Percentiles rank a stretch among this genome's conserved stretches.
Evolutionary conservation across 2,329 filamentous ascomycete species (phyloP).

Genomic region (Verticillium longisporum): DNA sequence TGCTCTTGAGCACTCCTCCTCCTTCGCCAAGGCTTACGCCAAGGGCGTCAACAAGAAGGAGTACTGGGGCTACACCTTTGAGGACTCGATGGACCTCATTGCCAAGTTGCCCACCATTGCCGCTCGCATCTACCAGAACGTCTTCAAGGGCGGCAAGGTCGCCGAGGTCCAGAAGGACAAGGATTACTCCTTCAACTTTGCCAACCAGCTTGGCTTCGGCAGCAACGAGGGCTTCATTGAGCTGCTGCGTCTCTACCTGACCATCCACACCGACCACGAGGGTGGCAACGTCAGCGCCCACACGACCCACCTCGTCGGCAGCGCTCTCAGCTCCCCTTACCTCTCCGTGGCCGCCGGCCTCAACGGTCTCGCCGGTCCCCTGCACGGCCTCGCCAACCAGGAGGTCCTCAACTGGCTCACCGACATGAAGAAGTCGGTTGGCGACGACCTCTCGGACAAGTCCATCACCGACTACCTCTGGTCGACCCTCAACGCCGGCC

Average conservation of each 20-base stretch:
- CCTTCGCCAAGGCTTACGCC: constrained; percentile 97
- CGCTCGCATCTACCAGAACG: constrained; percentile 98
- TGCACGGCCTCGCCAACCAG: constrained; percentile 99
- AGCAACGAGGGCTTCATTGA: constrained; percentile 96
- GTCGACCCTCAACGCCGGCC: constrained; percentile 90
- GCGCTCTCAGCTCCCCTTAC: constrained; percentile 93
- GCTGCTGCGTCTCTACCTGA: constrained; percentile 97
- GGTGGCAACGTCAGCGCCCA: constrained; percentile 98
- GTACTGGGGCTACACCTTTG: constrained; percentile 99
- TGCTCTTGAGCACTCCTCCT: constrained; percentile 95
- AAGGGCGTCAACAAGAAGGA: constrained; percentile 99
- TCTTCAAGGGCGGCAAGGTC: constrained; percentile 99
- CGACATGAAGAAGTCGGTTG: constrained; percentile 95
- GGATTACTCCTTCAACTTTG: constrained; percentile 99
- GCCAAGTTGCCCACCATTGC: constrained; percentile 99
- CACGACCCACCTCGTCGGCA: constrained; percentile 97
- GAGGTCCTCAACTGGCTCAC: constrained; percentile 98
- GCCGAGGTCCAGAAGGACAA: constrained; percentile 94
- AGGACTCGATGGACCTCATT: constrained; percentile 99
- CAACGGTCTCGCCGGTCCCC: constrained; percentile 95
- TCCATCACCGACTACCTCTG: constrained; percentile 98
- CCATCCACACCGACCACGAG: constrained; percentile 99
- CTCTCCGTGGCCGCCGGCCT: constrained; percentile 93
- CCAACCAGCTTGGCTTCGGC: constrained; percentile 97
- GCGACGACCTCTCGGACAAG: constrained; percentile 92